Evolutionary conservation across 2,329 filamentous ascomycete genomes (phyloP).

Genomic region (Simplicillium aogashimaense): DNA sequence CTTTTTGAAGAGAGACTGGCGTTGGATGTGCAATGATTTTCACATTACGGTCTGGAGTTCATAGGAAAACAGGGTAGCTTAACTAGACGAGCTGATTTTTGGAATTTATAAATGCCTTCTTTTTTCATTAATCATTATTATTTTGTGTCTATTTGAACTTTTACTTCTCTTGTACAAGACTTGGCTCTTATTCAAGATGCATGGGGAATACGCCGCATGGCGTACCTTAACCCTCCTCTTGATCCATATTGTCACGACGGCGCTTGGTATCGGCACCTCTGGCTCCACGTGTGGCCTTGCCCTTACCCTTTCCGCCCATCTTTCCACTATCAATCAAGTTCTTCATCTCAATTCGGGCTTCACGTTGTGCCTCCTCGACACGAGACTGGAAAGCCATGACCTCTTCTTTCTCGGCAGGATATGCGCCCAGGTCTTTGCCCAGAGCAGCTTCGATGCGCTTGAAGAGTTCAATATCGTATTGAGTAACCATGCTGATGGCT

Average conservation of each 20-base stretch:
- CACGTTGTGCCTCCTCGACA: slow-evolving; percentile 74
- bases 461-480: slow-evolving; percentile 79
- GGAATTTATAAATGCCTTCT: not conserved
- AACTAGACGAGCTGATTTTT: not conserved
- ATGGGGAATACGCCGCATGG: not conserved
- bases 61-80: too few relatives aligned
- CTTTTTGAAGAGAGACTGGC: too few relatives aligned
- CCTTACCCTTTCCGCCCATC: slow-evolving; percentile 30
- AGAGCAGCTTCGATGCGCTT: slow-evolving; percentile 74
- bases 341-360: slow-evolving; percentile 76
- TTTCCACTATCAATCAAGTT: slow-evolving; percentile 53
- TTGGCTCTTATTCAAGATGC: too few relatives aligned
- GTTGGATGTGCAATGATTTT: not conserved
- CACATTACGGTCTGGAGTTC: too few relatives aligned
- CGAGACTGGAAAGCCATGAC: slow-evolving; percentile 71
- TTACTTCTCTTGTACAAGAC: too few relatives aligned
- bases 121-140: not conserved
- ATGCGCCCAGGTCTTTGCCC: slow-evolving; percentile 64
- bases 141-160: too few relatives aligned
- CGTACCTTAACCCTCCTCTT: slow-evolving; percentile 52
- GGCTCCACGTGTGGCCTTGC: slow-evolving; percentile 27
- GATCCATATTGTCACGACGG: slow-evolving; percentile 57
- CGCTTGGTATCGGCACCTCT: slow-evolving; percentile 31
- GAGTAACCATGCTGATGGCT: slow-evolving; percentile 72
- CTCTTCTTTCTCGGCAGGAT: slow-evolving; percentile 66